Conservation (phyloP, 176 grass and related monocot species). For the Lolium perenne region DNA sequence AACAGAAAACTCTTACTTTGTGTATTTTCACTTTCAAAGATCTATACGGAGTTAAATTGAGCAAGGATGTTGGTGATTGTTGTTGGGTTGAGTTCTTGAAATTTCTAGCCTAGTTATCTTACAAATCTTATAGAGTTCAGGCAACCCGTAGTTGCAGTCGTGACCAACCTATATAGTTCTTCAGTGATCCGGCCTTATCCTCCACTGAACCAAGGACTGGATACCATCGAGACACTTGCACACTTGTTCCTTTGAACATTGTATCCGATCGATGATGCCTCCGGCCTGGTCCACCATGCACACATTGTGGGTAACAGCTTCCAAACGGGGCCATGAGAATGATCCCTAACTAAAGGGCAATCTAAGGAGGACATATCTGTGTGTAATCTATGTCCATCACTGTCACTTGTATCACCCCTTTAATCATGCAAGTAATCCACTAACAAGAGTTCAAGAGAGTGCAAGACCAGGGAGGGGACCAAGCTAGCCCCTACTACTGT, state of each 20-base stretch:
- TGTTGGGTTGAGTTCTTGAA: not conserved
- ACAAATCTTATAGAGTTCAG: not conserved
- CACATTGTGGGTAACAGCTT: not conserved
- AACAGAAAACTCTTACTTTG: too few relatives aligned
- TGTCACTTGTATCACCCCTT: conserved; percentile 36
- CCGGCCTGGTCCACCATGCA: not conserved
- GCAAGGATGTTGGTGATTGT: too few relatives aligned
- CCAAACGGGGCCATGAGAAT: conserved; percentile 13
- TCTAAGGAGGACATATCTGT: conserved; percentile 10
- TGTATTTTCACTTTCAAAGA: too few relatives aligned
- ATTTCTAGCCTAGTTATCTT: not conserved
- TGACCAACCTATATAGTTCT: conserved; percentile 1
- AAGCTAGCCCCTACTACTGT: conserved; percentile 30
- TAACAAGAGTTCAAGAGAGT: conserved; percentile 50
- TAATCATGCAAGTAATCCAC: conserved; percentile 45
- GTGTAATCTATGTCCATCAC: conserved; percentile 21
- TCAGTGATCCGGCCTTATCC: not conserved
- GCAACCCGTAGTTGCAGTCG: not conserved
- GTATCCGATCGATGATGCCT: not conserved
- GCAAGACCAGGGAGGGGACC: conserved; percentile 33
- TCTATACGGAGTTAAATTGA: too few relatives aligned
- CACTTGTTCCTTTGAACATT: not conserved
- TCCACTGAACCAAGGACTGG: not conserved
- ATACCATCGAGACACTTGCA: conserved; percentile 2
- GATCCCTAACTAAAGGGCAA: conserved; percentile 19